These are phyloP conservation scores for Mycena indigotica DNA, from an alignment of 768 basidiomycete genomes.

Conservation along the genomic window DNA sequence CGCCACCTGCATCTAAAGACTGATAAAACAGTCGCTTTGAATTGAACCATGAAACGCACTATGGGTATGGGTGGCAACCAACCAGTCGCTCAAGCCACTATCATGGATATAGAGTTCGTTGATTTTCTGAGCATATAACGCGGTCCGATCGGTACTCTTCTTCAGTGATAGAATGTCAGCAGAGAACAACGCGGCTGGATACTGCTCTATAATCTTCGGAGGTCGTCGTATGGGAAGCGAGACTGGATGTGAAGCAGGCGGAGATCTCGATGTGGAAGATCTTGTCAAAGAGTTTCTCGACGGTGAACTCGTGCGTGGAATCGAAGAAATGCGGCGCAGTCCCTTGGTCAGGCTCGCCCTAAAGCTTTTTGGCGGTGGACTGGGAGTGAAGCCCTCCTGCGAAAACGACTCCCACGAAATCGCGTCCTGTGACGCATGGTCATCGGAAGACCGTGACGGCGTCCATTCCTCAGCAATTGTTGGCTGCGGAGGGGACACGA, in stretches of 20 bases:
- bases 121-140: conserved; percentile 78
- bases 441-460: conserved; percentile 17
- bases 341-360: conserved; percentile 48
- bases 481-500: conserved; percentile 41
- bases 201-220: conserved; percentile 35
- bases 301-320: conserved; percentile 71
- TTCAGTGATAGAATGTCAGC: conserved; percentile 60
- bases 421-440: conserved; percentile 17
- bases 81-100: conserved; percentile 80
- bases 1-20: conserved; percentile 32
- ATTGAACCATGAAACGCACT: no score
- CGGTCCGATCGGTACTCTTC: conserved; percentile 66
- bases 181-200: conserved; percentile 73
- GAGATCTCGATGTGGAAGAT: conserved; percentile 29
- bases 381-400: conserved; percentile 36
- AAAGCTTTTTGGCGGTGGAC: conserved; percentile 54
- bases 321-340: conserved; percentile 54
- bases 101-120: conserved; percentile 77
- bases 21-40: no score
- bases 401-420: conserved; percentile 25
- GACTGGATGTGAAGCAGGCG: conserved; percentile 40
- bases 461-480: conserved; percentile 22
- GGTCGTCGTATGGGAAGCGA: conserved; percentile 31
- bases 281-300: conserved; percentile 41
- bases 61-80: no score